Conservation (phyloP, 306 rosid genomes). For the Sindora glabra region DNA sequence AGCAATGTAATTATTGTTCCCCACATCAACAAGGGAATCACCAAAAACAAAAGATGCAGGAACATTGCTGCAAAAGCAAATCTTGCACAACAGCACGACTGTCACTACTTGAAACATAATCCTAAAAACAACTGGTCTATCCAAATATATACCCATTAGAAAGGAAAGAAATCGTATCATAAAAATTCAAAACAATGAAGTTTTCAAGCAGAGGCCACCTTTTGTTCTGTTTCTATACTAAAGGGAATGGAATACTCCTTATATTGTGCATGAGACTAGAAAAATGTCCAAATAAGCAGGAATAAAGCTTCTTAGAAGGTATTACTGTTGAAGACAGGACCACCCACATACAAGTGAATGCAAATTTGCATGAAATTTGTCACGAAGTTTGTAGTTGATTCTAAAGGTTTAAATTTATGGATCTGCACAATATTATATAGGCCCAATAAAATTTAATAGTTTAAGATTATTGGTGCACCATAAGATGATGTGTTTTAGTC, state of each 20-base stretch:
- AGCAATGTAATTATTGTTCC: constrained; percentile 58
- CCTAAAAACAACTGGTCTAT: not conserved
- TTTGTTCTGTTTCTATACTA: not conserved
- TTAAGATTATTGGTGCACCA: too few species aligned
- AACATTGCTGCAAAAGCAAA: constrained; percentile 20
- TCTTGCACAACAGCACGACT: constrained; percentile 2
- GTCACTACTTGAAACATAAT: not conserved
- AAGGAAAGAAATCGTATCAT: not conserved
- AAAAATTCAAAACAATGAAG: not conserved
- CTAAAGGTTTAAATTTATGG: too few species aligned
- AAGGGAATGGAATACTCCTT: not conserved
- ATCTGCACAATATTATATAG: too few species aligned
- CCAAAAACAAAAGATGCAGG: constrained; percentile 63
- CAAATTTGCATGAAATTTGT: not conserved
- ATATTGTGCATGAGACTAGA: not conserved
- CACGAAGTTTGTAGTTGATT: not conserved
- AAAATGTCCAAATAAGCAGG: not conserved
- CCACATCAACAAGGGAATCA: constrained; percentile 63
- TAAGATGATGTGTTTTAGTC: too few species aligned
- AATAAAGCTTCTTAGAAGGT: not conserved
- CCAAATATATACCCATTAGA: constrained; percentile 8
- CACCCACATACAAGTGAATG: not conserved
- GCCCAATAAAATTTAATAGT: too few species aligned
- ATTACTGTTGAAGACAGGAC: not conserved
- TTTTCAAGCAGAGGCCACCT: not conserved